phyloP scores from a whole-genome alignment of 768 basidiomycete genomes.

The Lactarius psammicola region DNA sequence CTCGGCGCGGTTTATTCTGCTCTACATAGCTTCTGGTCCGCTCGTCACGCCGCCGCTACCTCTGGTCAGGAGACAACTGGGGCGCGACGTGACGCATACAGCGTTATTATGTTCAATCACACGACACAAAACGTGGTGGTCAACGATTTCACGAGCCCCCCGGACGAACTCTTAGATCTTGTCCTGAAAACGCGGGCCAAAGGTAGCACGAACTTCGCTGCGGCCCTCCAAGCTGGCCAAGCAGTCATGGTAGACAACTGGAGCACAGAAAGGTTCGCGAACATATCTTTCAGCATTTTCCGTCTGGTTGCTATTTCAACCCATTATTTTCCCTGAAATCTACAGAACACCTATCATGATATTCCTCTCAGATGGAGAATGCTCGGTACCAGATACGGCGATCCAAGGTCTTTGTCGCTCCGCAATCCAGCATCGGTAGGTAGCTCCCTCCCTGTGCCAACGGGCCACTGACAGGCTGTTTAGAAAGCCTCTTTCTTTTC shows the following conservation, averaged over 20 bases:
- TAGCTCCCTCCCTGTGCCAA: background rate
- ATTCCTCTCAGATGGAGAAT: background rate
- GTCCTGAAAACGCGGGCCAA: slow-evolving; percentile 24
- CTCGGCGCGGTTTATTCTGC: background rate
- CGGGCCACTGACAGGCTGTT: background rate
- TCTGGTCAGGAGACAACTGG: background rate
- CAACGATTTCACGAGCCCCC: background rate
- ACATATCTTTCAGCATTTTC: background rate
- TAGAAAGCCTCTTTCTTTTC: slow-evolving; percentile 57
- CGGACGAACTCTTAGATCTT: background rate
- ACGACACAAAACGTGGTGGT: background rate
- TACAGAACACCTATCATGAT: background rate
- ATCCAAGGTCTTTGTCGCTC: slow-evolving; percentile 44
- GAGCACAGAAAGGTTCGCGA: slow-evolving; percentile 49
- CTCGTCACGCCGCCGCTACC: background rate
- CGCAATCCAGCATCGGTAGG: slow-evolving; percentile 48
- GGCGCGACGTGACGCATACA: background rate
- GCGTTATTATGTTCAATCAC: background rate
- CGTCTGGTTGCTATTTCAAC: background rate
- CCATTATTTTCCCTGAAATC: background rate
- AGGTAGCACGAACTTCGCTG: slow-evolving; percentile 45
- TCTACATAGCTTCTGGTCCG: background rate
- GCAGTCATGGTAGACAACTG: slow-evolving; percentile 45
- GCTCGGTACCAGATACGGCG: slow-evolving; percentile 34
- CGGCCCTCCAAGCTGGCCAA: slow-evolving; percentile 41